Base-by-base conservation (phyloP, 768 basidiomycete species). In the Clitopilus hobsonii region DNA sequence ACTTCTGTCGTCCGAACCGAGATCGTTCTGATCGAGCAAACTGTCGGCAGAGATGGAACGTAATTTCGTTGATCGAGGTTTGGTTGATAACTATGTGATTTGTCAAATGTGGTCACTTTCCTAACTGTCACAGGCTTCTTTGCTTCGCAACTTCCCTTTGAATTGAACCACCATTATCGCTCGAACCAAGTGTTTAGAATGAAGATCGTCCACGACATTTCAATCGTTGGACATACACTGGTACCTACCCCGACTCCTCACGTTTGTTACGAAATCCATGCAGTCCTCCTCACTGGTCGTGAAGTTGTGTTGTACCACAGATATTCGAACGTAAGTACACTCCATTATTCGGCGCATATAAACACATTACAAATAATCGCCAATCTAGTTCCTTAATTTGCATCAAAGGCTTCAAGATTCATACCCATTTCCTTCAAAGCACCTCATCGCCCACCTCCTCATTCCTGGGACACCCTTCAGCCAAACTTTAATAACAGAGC, bases 401-500 rank as follows among this genome's bases (percentile, higher is more conserved):
- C 27, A 48, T 23, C 58, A 62, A 24, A 54, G 57, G 23, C 60
- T 69, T 11, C 60, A 64, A 28, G 67, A 66, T 51, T 55, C 62
- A 1, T 69, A 65, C 54, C 49, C 49, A 20, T 57, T 69, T 8
- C 77, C 78, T 10, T 74, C 76, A 2, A 78, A 78, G 61, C 73
- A 72, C 25, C 67, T 74, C 53, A 62, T 78, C 20, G 65, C 68
- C 25, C 77, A 74, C 14, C 63, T 69, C 6, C 73, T 80, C 58
- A 51, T 77, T n/a, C 78, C 76, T 1, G 70, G 71, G 3, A 73
- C 75, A 7, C 78, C 76, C 76, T 63, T 73, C 24, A 74, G 78
- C 60, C 76, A 79, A 48, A 54, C 64, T 10, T 69, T 79, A 24
- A 74, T 80, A 60, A 54, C 72, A 1, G 78, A 77, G 57, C 75